Percentiles rank a stretch among this genome's conserved stretches.
These are phyloP conservation scores for Pisolithus marmoratus DNA, from an alignment of 768 basidiomycete genomes.

Conservation along the genomic window DNA sequence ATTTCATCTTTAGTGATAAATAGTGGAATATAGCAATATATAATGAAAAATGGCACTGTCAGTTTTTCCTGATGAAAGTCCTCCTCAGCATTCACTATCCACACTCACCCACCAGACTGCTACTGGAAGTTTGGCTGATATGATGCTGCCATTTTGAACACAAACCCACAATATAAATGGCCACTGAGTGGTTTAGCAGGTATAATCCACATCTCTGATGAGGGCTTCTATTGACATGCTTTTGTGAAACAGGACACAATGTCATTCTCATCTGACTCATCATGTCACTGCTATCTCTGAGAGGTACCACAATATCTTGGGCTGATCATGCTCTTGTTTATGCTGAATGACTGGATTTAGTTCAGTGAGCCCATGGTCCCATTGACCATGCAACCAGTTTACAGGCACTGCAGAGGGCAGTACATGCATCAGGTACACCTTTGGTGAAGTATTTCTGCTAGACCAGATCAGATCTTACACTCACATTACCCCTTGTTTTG, in stretches of 20 bases:
- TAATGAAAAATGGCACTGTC: too few species aligned
- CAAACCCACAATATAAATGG: conserved; percentile 12
- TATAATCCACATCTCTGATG: background rate
- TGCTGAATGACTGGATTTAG: conserved; percentile 19
- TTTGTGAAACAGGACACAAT: conserved; percentile 4
- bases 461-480: conserved; percentile 5
- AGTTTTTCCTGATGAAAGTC: too few species aligned
- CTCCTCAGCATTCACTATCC: conserved; percentile 9
- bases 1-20: too few species aligned
- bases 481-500: conserved; percentile 7
- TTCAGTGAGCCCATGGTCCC: conserved; percentile 12
- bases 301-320: background rate
- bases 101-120: conserved; percentile 12
- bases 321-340: conserved; percentile 17
- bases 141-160: conserved; percentile 17
- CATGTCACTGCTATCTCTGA: conserved; percentile 6
- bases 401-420: conserved; percentile 4
- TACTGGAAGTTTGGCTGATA: conserved; percentile 16
- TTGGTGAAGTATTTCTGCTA: conserved; percentile 6
- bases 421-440: background rate
- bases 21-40: too few species aligned
- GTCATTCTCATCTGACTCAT: conserved; percentile 14
- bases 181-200: conserved; percentile 11
- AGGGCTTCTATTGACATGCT: background rate
- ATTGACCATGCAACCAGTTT: background rate